Evolutionary conservation across 192 early-diverging fungal genomes (phyloP).

Genomic region (Backusella liffmaniae): DNA sequence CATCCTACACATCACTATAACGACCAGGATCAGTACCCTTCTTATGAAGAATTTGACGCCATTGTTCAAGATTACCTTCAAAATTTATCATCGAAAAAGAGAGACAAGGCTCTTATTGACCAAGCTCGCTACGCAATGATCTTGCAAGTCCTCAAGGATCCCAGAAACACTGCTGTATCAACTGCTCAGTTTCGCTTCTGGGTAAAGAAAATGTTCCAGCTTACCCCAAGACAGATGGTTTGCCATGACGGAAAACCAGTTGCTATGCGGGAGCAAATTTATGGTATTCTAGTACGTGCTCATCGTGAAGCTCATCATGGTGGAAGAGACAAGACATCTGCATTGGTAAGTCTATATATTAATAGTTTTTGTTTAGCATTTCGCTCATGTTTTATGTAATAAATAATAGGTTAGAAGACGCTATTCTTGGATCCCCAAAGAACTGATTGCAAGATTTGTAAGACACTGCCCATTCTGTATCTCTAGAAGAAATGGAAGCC

Average conservation of each 20-base stretch:
- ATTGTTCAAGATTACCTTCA: conserved; percentile 49
- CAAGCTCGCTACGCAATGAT: conserved; percentile 48
- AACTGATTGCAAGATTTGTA: conserved; percentile 48
- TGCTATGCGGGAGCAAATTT: conserved; percentile 46
- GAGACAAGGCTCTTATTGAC: conserved; percentile 49
- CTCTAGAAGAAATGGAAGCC: conserved; percentile 37
- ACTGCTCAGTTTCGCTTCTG: conserved; percentile 54
- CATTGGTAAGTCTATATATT: conserved; percentile 34
- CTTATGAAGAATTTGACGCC: conserved; percentile 42
- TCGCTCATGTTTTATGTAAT: neutral
- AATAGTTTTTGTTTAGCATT: neutral
- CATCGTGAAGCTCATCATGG: conserved; percentile 50
- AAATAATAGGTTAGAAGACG: conserved; percentile 39
- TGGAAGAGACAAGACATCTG: conserved; percentile 53
- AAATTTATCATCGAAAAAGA: conserved; percentile 49
- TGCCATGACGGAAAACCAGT: conserved; percentile 51
- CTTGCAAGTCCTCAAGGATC: conserved; percentile 47
- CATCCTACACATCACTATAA: conserved; percentile 21
- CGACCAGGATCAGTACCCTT: conserved; percentile 40
- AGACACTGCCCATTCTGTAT: conserved; percentile 45
- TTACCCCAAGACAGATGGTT: conserved; percentile 37
- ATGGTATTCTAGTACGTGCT: conserved; percentile 47
- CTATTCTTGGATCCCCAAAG: conserved; percentile 50
- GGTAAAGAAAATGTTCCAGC: conserved; percentile 54
- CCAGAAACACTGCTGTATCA: conserved; percentile 48